A percentile compares a stretch with the other conserved stretches of the same genome.
Evolutionary conservation across 2,329 filamentous ascomycete genomes (phyloP).

Genomic region (Phaeomoniella chlamydospora): DNA sequence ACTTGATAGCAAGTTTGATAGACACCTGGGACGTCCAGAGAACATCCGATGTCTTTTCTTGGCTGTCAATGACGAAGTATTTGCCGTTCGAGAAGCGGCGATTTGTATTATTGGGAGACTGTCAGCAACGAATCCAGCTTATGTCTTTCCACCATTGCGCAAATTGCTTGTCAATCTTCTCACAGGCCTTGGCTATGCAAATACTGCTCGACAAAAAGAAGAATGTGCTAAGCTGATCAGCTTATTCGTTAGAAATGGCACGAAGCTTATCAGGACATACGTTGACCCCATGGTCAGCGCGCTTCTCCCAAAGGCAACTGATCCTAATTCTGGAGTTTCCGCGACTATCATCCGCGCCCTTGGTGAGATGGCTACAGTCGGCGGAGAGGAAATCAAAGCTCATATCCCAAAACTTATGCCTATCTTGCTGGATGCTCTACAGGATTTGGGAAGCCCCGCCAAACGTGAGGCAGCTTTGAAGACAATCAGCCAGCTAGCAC

Average conservation of each 20-base stretch:
- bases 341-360: constrained; percentile 92
- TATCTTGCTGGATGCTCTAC: constrained; percentile 81
- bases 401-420: constrained; percentile 92
- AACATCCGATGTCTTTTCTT: constrained; percentile 94
- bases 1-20: constrained; percentile 85
- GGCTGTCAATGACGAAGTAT: constrained; percentile 88
- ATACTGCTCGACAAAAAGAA: constrained; percentile 85
- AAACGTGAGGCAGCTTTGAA: constrained; percentile 87
- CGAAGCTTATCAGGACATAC: constrained; percentile 85
- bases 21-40: constrained; percentile 91
- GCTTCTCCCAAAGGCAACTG: constrained; percentile 80
- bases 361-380: constrained; percentile 84
- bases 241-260: constrained; percentile 82
- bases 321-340: constrained; percentile 73
- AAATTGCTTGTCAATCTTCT: constrained; percentile 93
- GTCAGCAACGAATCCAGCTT: constrained; percentile 83
- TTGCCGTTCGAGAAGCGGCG: constrained; percentile 81
- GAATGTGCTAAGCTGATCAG: constrained; percentile 90
- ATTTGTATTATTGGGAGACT: constrained; percentile 93
- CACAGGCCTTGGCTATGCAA: constrained; percentile 91
- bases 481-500: constrained; percentile 81
- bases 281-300: constrained; percentile 94
- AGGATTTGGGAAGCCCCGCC: constrained; percentile 78
- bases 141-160: constrained; percentile 87
- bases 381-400: constrained; percentile 81